phyloP scores from a whole-genome alignment of 176 grass and related monocot genomes.

The Triticum turgidum region DNA sequence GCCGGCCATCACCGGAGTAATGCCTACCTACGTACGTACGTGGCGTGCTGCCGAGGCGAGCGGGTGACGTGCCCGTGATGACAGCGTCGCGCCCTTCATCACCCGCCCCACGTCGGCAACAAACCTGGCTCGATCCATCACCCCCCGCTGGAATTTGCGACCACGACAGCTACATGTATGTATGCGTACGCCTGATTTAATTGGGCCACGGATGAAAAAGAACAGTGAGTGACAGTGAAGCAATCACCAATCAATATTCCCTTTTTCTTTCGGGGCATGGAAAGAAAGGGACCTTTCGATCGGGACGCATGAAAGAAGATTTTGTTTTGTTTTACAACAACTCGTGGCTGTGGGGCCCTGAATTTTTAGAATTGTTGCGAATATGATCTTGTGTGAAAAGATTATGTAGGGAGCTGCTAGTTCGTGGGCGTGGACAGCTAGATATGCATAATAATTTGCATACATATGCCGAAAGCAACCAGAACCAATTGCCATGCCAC shows the following conservation, averaged over 20 bases:
- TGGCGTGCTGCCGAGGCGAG: not conserved
- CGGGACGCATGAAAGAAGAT: too few species aligned
- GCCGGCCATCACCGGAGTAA: too few species aligned
- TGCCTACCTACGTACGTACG: not conserved
- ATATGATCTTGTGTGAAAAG: too few species aligned
- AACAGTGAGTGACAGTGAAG: too few species aligned
- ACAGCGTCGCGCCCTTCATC: not conserved
- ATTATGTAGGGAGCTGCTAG: not conserved
- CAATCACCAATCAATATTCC: too few species aligned
- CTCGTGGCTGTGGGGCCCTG: too few species aligned
- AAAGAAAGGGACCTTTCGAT: not conserved
- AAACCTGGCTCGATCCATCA: not conserved
- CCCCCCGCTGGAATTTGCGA: not conserved
- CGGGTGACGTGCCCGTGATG: not conserved
- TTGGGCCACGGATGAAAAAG: too few species aligned
- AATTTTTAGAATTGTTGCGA: too few species aligned
- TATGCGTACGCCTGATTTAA: not conserved
- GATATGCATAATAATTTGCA: not conserved
- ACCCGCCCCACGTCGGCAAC: not conserved
- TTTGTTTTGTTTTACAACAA: too few species aligned
- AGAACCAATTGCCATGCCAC: slow-evolving; percentile 19
- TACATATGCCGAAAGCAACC: slow-evolving; percentile 31
- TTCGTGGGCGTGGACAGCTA: slow-evolving; percentile 1
- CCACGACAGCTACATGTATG: slow-evolving; percentile 8
- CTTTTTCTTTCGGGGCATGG: not conserved